These are phyloP conservation scores for Phytopythium aichiense DNA, from an alignment of 352 stramenopile genomes.

Conservation along the genomic window DNA sequence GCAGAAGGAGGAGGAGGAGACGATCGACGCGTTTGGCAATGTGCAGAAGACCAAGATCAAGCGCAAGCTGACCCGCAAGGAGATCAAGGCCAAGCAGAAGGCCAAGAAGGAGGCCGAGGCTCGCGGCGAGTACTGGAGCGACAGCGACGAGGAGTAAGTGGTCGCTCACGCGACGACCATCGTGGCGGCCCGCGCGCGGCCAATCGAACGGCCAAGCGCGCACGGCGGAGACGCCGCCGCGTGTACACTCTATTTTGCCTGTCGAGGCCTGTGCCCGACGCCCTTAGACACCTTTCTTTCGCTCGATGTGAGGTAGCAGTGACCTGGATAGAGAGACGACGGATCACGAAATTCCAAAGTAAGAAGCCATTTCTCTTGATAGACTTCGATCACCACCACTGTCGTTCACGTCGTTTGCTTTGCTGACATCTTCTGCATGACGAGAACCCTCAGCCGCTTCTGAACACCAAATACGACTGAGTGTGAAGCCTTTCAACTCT, in stretches of 20 bases:
- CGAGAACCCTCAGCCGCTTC: too few relatives aligned
- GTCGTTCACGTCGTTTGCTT: neutral
- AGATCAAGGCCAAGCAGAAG: slow-evolving; percentile 87
- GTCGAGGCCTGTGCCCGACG: neutral
- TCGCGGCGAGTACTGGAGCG: slow-evolving; percentile 78
- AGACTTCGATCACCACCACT: neutral
- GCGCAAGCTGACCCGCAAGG: slow-evolving; percentile 88
- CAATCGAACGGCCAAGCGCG: neutral
- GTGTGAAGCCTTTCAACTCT: too few relatives aligned
- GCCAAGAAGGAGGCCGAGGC: slow-evolving; percentile 85
- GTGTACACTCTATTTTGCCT: slow-evolving; percentile 5
- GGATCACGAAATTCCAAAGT: slow-evolving; percentile 2
- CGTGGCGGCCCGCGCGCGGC: slow-evolving; percentile 1
- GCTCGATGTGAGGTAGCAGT: slow-evolving; percentile 4
- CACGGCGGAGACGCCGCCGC: neutral
- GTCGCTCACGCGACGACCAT: neutral
- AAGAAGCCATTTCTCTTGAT: slow-evolving; percentile 1
- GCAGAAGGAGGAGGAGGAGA: slow-evolving; percentile 86
- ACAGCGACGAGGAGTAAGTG: slow-evolving; percentile 68
- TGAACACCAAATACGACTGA: too few relatives aligned
- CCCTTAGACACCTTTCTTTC: neutral
- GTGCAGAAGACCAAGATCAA: slow-evolving; percentile 86
- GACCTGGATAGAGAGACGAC: slow-evolving; percentile 1
- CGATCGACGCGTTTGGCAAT: slow-evolving; percentile 81
- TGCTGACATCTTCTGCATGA: neutral